These are phyloP conservation scores for Plenodomus tracheiphilus DNA, from an alignment of 2,329 filamentous ascomycete genomes.

Conservation along the genomic window DNA sequence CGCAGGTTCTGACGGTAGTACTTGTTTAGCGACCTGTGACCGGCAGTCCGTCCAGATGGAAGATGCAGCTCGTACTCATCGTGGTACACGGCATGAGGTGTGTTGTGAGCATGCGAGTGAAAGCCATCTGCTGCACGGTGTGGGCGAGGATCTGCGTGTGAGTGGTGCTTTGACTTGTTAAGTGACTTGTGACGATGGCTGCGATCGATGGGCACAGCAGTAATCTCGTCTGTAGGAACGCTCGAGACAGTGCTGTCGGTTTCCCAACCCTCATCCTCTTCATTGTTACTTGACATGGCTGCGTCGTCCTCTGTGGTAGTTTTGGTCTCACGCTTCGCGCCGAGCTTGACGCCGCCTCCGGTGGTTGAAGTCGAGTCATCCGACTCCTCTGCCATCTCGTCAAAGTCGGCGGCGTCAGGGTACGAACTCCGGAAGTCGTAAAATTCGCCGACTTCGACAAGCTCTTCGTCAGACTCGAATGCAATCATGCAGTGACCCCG, in stretches of 20 bases:
- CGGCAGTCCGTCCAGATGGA: conserved; percentile 84
- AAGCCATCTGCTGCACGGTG: conserved; percentile 77
- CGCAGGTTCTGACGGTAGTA: conserved; percentile 94
- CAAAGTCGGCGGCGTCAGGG: conserved; percentile 72
- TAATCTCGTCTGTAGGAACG: conserved; percentile 81
- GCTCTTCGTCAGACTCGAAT: conserved; percentile 83
- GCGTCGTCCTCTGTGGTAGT: conserved; percentile 42
- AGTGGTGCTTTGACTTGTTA: conserved; percentile 74
- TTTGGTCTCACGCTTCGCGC: conserved; percentile 59
- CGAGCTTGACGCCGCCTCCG: conserved; percentile 68
- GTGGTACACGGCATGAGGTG: conserved; percentile 78
- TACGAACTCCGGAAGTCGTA: conserved; percentile 98
- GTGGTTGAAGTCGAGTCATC: conserved; percentile 54
- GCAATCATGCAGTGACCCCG: conserved; percentile 97
- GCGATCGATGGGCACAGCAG: conserved; percentile 75
- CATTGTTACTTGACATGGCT: conserved; percentile 55
- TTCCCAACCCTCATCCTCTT: conserved; percentile 86
- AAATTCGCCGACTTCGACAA: conserved; percentile 92
- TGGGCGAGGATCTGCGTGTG: conserved; percentile 68
- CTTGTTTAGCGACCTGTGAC: conserved; percentile 81
- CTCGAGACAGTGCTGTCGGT: conserved; percentile 88
- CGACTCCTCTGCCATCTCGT: conserved; percentile 50
- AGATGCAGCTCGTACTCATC: conserved; percentile 94
- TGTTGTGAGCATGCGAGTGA: conserved; percentile 77
- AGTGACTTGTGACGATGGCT: conserved; percentile 73